Evolutionary conservation across 164 flowering plant genomes (phyloP), one percentile per base, ranked within the genome.

Genomic region (Paratinospora sagittata): DNA sequence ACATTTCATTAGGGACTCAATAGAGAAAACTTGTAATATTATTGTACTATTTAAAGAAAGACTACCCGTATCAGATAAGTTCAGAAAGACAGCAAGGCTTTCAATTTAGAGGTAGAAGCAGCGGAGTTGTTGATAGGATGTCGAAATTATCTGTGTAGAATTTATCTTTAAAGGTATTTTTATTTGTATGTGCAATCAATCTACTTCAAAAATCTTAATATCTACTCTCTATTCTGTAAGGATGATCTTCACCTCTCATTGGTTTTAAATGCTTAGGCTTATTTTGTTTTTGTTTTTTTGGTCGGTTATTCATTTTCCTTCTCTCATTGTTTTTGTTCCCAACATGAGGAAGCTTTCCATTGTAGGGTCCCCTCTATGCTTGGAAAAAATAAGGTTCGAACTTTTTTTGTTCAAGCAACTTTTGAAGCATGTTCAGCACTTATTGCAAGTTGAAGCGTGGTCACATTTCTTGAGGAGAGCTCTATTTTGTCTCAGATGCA

Each of bases 391-490:
- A 55, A 65, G 73, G 37, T 70, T 41, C 57, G 43, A 63, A 70
- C 69, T 65, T 70, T 55, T 24, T 70, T 47, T 47, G 49, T 45
- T 75, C 74, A 67, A 67, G 74, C 74, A 66, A 37, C 66, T 75
- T 65, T 66, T 60, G 74, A 47, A 61, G 70, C 73, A 69, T 70
- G 68, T 55, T 52, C 27, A 52, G 47, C 66, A 60, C 67, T 27
- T 67, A 19, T 41, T 55, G 64, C 61, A 12, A 27, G 61, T 36
- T 70, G 55, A 72, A 61, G 74, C 62, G 33, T 47, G 63, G 68
- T 65, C 63, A 67, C 21, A 49, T 55, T 21, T 65, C 57, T 68
- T 24, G 33, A 63, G 72, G 68, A 64, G 69, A 34, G 33, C 70
- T 14, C 67, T 58, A 33, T 61, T 61, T 66, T 41, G 21, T 45